Base-by-base conservation (phyloP, 176 grass and related monocot species). In the Oryza meyeriana region DNA sequence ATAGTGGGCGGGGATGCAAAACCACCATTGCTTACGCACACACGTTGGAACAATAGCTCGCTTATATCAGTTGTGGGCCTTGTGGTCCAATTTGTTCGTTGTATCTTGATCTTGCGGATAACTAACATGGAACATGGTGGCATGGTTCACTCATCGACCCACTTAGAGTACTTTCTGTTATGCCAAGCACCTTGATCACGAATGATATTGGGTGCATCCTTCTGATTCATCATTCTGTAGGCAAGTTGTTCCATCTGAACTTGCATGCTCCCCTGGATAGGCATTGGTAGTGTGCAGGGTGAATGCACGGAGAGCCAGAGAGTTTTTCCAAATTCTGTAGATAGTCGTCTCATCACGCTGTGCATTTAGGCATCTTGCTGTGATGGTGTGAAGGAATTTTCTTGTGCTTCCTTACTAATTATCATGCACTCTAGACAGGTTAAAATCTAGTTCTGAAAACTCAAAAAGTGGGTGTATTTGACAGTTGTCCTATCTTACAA, bases 141-240 rank as follows among this genome's bases (percentile, higher is more conserved):
- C 10, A n/a, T 39, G 36, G 22, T 81, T 61, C 30, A 2, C 71
- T 80, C 30, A 80, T 80, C 42, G 55, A 28, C 45, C 18, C 24
- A 59, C 24, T 40, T 81, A 66, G 33, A 22, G 12, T 59, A 40
- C 40, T 58, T 86, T 34, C 29, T 84, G 45, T 74, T 20, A 85
- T 48, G 32, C 24, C 26, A 72, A 72, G 7, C 14, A 16, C 34
- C 33, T 57, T 22, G 14, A 14, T 58, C 12, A 13, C 9, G 31
- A 52, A 52, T 24, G 72, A 22, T 40, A 55, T 55, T 35, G 33
- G 10, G 57, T 79, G 47, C 69, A 27, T 71, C 33, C 10, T 18
- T 55, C 45, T 8, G 16, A 28, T 70, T 80, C 24, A 17, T 69
- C 16, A 17, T 81, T 29, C 22, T 38, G 9, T 38, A 39, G 32